These are phyloP conservation scores for Blastomyces parvus DNA, from an alignment of 2,329 filamentous ascomycete genomes.

Conservation along the genomic window DNA sequence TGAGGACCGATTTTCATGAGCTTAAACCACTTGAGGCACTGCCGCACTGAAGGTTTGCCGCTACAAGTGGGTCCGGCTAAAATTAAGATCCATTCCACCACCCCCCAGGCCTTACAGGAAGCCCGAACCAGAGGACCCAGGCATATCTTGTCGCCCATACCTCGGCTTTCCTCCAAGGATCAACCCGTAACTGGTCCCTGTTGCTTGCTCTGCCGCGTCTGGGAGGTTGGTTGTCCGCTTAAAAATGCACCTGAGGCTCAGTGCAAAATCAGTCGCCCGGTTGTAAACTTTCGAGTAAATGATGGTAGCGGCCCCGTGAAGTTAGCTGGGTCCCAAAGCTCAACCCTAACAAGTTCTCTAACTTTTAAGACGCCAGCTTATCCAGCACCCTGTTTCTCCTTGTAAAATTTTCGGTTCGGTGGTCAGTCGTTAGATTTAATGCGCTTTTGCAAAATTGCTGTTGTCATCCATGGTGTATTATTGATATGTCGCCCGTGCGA, in stretches of 20 bases:
- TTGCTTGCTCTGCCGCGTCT: background rate
- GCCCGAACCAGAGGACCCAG: background rate
- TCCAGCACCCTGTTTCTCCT: background rate
- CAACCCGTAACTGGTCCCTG: background rate
- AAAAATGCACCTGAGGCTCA: background rate
- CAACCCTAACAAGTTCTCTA: background rate
- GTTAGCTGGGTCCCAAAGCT: background rate
- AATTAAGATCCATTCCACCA: background rate
- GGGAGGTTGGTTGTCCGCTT: background rate
- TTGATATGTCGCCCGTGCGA: conserved; percentile 1
- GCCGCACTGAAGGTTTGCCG: background rate
- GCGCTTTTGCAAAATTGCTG: background rate
- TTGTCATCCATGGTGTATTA: background rate
- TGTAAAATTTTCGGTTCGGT: background rate
- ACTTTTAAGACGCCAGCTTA: conserved; percentile 3
- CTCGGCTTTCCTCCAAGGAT: conserved; percentile 1
- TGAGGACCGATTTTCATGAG: conserved; percentile 1
- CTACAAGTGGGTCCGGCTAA: conserved; percentile 3
- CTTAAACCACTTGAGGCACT: conserved; percentile 1
- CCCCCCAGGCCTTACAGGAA: background rate
- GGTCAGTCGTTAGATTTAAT: background rate
- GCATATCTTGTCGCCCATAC: background rate
- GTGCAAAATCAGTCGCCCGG: background rate
- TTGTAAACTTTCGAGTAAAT: background rate
- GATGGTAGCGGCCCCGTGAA: background rate